phyloP scores from a whole-genome alignment of 805 yeast species.

The Schizosaccharomyces cryophilus region DNA sequence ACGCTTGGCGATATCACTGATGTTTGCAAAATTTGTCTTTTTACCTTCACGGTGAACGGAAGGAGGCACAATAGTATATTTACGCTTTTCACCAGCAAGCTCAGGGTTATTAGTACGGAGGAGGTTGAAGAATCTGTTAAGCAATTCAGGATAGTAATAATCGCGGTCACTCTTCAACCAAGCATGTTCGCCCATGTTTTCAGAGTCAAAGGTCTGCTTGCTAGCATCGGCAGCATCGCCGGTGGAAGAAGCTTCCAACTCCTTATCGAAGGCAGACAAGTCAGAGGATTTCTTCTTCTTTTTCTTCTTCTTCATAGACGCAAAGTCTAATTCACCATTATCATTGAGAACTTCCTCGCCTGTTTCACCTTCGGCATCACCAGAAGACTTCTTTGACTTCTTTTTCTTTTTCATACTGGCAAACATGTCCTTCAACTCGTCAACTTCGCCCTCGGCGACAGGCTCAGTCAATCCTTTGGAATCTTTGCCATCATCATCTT shows the following conservation, averaged over 20 bases:
- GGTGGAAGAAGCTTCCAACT: conserved; percentile 74
- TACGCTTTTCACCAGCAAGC: conserved; percentile 77
- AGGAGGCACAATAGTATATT: conserved; percentile 94
- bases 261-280: conserved; percentile 65
- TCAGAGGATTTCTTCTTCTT: conserved; percentile 44
- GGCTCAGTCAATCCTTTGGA: not conserved
- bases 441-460: conserved; percentile 10
- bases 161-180: conserved; percentile 22
- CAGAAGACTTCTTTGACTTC: conserved; percentile 26
- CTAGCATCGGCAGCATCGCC: conserved; percentile 18
- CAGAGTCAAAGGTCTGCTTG: conserved; percentile 4
- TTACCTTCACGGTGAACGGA: conserved; percentile 93
- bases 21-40: conserved; percentile 87
- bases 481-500: conserved; percentile 4
- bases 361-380: conserved; percentile 3
- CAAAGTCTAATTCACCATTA: conserved; percentile 11
- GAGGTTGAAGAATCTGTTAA: conserved; percentile 64
- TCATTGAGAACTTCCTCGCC: conserved; percentile 5
- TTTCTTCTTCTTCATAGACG: conserved; percentile 45
- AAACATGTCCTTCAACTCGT: conserved; percentile 35
- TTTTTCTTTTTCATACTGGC: conserved; percentile 68
- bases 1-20: conserved; percentile 79
- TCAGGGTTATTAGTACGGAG: conserved; percentile 90
- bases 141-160: conserved; percentile 48
- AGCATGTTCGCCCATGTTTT: conserved; percentile 6